Evolutionary conservation across 164 flowering plant genomes (phyloP), one percentile per base, ranked within the genome.

Genomic region (Saururus chinensis): DNA sequence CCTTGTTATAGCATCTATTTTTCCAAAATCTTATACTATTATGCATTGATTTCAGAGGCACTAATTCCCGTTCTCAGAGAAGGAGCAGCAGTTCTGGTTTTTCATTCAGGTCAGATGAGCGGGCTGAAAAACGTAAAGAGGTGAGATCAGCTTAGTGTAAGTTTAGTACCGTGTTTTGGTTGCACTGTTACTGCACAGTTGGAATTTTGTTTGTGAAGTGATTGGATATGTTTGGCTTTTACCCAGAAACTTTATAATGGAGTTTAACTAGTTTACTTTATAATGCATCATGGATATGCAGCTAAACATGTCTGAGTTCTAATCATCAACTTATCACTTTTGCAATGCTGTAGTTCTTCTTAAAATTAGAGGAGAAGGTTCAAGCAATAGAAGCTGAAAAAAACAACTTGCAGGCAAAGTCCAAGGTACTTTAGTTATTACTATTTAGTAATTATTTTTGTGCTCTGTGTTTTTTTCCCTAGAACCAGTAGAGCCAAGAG

Each of bases 51-150:
- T 59, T 51, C 73, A 84, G 82, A 60, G 79, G 73, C 71, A 65
- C 71, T 49, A 80, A 86, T 40, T 69, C 85, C 35, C 71, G 74
- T 72, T 75, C 16, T 56, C 49, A 10, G n/a, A 72, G 70, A 51
- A 82, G 77, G 70, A 75, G 57, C 72, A 78, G 76, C 66, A 69
- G 69, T 20, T 65, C 83, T 60, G 85, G 77, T 59, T 91, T 85
- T 75, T 57, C 86, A 66, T 91, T 75, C 75, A 82, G 93, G 71
- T 75, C 79, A 80, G 84, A 80, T n/a, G 93, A 90, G 68, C 90
- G 97, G 57, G 97, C 93, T 64, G 95, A 86, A 61, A 90, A 78
- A 66, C 66, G 97, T 35, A 90, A 79, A 73, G 89, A 90, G 88
- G 97, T 89, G 63, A 51, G 59, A 60, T 52, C 12, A 37, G 20